Percentiles rank a stretch among this genome's conserved stretches.
Evolutionary conservation across 805 yeast species (phyloP).

Genomic region (Lipomyces orientalis): DNA sequence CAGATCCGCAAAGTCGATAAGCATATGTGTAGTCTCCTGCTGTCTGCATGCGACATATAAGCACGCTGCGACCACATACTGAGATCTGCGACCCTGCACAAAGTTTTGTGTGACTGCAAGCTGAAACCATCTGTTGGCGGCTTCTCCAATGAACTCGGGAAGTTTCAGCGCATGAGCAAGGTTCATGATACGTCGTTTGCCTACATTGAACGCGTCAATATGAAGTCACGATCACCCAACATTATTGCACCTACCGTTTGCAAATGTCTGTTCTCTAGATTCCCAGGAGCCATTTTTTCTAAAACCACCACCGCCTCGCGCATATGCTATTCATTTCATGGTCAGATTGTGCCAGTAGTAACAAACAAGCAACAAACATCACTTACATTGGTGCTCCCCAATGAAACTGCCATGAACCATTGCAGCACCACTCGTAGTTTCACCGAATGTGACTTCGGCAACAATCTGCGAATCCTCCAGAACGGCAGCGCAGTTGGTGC

Average conservation of each 20-base stretch:
- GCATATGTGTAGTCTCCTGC: conserved; percentile 90
- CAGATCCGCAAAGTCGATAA: conserved; percentile 90
- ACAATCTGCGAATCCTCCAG: conserved; percentile 93
- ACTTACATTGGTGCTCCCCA: conserved; percentile 72
- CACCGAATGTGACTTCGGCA: conserved; percentile 93
- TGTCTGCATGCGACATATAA: conserved; percentile 92
- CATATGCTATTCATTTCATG: conserved; percentile 24
- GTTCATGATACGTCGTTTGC: conserved; percentile 74
- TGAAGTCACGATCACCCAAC: neutral
- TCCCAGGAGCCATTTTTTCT: conserved; percentile 53
- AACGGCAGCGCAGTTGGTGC: conserved; percentile 84
- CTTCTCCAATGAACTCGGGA: conserved; percentile 82
- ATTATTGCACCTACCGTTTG: conserved; percentile 56
- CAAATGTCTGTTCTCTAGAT: conserved; percentile 85
- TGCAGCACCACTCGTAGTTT: conserved; percentile 91
- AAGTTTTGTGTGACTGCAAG: conserved; percentile 85
- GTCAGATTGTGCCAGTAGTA: neutral
- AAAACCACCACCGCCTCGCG: conserved; percentile 54
- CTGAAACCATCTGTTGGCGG: conserved; percentile 88
- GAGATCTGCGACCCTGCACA: conserved; percentile 96
- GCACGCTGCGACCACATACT: conserved; percentile 94
- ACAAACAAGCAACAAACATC: neutral
- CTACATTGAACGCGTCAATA: conserved; percentile 7
- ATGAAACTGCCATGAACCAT: conserved; percentile 94
- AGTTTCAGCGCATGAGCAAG: conserved; percentile 80